phyloP scores from a whole-genome alignment of 768 basidiomycete species.

The Termitomyces titanicus region DNA sequence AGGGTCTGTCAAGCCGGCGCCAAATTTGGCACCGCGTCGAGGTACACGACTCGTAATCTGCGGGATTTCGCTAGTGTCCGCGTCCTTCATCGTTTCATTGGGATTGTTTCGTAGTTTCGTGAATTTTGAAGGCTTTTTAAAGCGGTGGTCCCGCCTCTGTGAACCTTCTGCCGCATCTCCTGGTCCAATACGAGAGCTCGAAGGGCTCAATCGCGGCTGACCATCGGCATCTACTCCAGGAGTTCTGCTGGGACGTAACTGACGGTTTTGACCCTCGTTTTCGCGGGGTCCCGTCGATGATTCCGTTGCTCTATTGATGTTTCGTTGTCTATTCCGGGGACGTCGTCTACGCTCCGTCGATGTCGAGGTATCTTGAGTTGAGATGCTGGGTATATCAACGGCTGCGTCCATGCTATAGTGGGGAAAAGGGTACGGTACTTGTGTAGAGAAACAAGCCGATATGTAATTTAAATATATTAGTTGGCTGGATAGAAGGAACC shows the following conservation, averaged over 20 bases:
- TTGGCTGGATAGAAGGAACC: neutral
- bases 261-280: neutral
- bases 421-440: neutral
- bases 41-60: neutral
- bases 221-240: neutral
- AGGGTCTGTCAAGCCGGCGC: slow-evolving; percentile 28
- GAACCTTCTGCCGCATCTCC: neutral
- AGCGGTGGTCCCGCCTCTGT: slow-evolving; percentile 1
- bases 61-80: neutral
- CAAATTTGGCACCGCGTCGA: slow-evolving; percentile 33
- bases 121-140: slow-evolving; percentile 1
- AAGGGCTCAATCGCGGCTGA: slow-evolving; percentile 3
- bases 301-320: slow-evolving; percentile 1
- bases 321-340: slow-evolving; percentile 6
- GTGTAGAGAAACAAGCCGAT: neutral
- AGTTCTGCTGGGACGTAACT: neutral
- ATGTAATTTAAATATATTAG: too few relatives aligned
- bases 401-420: slow-evolving; percentile 9
- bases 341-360: slow-evolving; percentile 1
- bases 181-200: neutral
- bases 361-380: slow-evolving; percentile 1
- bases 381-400: slow-evolving; percentile 6
- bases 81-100: neutral
- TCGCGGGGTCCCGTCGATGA: slow-evolving; percentile 5
- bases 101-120: neutral